These are phyloP conservation scores for Fusarium redolens DNA, from an alignment of 2,329 filamentous ascomycete genomes.

Conservation along the genomic window DNA sequence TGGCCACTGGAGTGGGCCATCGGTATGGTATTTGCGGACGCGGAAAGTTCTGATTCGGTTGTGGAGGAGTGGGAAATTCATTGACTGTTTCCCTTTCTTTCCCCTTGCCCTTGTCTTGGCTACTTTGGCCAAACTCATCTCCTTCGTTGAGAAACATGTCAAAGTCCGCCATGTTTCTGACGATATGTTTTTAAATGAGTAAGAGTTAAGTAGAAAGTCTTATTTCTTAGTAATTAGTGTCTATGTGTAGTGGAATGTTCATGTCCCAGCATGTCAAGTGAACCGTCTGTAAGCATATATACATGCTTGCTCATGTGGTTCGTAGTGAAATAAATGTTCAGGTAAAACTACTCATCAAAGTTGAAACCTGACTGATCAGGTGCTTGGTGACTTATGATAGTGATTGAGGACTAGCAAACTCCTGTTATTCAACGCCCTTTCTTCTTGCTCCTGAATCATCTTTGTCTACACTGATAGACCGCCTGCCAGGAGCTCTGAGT, in stretches of 20 bases:
- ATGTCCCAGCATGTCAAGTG: fast-evolving
- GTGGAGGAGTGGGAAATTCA: background rate
- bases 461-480: fast-evolving
- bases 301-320: background rate
- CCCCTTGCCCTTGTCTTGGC: background rate
- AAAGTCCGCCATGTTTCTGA: no score
- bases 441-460: fast-evolving
- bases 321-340: no score
- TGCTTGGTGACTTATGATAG: fast-evolving
- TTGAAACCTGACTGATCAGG: fast-evolving
- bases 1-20: background rate
- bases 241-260: background rate
- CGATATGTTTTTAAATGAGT: fast-evolving
- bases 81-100: background rate
- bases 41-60: background rate
- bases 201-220: background rate
- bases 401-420: fast-evolving
- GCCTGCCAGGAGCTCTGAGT: fast-evolving
- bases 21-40: background rate
- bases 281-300: fast-evolving
- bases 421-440: background rate
- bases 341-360: background rate
- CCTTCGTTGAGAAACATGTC: background rate
- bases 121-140: background rate
- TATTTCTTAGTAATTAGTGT: background rate